Conservation (phyloP, 2,329 filamentous ascomycete genomes). For the Aspergillus puulaauensis region DNA sequence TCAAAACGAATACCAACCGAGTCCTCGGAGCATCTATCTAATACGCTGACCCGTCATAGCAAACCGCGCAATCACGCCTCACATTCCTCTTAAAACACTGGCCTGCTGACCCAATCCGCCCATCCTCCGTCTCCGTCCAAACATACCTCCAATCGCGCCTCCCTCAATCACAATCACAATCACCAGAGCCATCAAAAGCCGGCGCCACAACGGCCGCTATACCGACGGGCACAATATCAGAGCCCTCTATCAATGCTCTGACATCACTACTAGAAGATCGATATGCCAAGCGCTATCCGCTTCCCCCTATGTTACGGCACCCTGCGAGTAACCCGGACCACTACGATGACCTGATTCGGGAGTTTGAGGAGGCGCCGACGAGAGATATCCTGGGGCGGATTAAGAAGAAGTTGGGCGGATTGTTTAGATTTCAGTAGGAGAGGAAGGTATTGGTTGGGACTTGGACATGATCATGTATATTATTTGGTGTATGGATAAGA, state of each 20-base stretch:
- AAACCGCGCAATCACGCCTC: constrained; percentile 35
- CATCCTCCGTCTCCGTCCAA: constrained; percentile 46
- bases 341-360: constrained; percentile 52
- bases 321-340: constrained; percentile 53
- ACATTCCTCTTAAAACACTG: constrained; percentile 44
- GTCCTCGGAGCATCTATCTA: not conserved
- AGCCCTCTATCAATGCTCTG: constrained; percentile 55
- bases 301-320: constrained; percentile 47
- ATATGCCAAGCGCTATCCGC: constrained; percentile 53
- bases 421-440: constrained; percentile 43
- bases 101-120: constrained; percentile 46
- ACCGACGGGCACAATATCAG: constrained; percentile 23
- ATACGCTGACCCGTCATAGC: not conserved
- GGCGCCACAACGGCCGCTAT: constrained; percentile 18
- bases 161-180: constrained; percentile 12
- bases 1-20: not conserved
- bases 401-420: constrained; percentile 47
- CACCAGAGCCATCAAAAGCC: not conserved
- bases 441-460: not conserved
- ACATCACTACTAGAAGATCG: constrained; percentile 61
- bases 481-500: not conserved
- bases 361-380: constrained; percentile 55
- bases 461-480: not conserved
- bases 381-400: constrained; percentile 48
- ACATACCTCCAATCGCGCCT: constrained; percentile 40